Percentiles rank a stretch among this genome's conserved stretches.
phyloP scores from a whole-genome alignment of 2,329 filamentous ascomycete genomes.

The Xylariaceae sp. region DNA sequence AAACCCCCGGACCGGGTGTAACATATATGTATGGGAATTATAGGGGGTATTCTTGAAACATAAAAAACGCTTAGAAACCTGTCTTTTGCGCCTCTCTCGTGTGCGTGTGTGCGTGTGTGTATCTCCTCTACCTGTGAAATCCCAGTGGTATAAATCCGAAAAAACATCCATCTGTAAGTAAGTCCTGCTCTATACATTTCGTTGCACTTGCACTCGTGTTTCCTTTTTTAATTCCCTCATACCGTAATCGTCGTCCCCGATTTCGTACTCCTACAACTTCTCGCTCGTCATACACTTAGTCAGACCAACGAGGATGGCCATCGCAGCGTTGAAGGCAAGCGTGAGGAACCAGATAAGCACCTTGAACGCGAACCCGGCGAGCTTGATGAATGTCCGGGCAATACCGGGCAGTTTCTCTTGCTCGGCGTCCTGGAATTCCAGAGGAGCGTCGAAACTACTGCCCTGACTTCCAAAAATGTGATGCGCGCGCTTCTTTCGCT shows the following conservation, averaged over 20 bases:
- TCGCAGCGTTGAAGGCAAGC: conserved; percentile 49
- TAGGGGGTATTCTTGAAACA: background rate
- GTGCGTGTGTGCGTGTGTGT: background rate
- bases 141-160: background rate
- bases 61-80: background rate
- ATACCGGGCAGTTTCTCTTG: conserved; percentile 47
- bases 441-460: conserved; percentile 41
- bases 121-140: conserved; percentile 4
- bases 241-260: background rate
- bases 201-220: background rate
- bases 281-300: conserved; percentile 46
- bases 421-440: conserved; percentile 35
- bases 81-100: background rate
- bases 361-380: conserved; percentile 51
- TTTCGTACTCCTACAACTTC: conserved; percentile 31
- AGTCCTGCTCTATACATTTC: background rate
- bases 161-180: background rate
- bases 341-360: conserved; percentile 54
- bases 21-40: background rate
- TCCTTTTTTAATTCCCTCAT: background rate
- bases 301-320: conserved; percentile 45
- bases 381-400: conserved; percentile 44
- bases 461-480: conserved; percentile 49
- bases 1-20: background rate
- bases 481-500: conserved; percentile 37